A percentile compares a stretch with the other conserved stretches of the same genome.
phyloP scores from a whole-genome alignment of 192 early-diverging fungal species.

The Allomyces javanicus region DNA sequence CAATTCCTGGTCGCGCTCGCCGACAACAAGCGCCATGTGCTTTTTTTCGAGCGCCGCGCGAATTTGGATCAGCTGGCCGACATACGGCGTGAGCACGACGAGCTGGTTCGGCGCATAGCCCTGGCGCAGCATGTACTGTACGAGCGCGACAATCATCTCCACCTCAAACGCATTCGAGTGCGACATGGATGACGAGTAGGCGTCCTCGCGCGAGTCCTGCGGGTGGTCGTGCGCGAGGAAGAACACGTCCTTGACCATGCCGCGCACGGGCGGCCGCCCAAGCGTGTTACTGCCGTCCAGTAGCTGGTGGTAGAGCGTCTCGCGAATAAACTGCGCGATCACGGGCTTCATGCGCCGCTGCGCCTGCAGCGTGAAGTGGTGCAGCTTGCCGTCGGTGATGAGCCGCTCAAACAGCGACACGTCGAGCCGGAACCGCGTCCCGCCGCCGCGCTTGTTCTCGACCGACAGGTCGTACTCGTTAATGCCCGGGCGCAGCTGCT shows the following conservation, averaged over 20 bases:
- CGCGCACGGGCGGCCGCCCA: constrained; percentile 7
- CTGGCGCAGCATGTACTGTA: constrained; percentile 12
- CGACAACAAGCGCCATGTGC: constrained; percentile 7
- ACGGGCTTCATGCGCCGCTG: constrained; percentile 19
- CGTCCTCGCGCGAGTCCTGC: constrained; percentile 6
- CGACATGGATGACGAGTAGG: background rate
- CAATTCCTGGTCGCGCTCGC: constrained; percentile 7
- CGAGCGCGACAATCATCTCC: constrained; percentile 12
- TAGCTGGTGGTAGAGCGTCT: constrained; percentile 12
- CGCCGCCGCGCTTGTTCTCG: constrained; percentile 1
- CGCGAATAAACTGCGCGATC: constrained; percentile 10
- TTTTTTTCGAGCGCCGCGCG: constrained; percentile 2
- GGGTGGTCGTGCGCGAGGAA: constrained; percentile 12
- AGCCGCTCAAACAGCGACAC: constrained; percentile 14
- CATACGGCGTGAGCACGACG: constrained; percentile 18
- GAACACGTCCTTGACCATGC: constrained; percentile 12
- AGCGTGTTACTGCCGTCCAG: constrained; percentile 5
- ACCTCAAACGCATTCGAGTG: constrained; percentile 13
- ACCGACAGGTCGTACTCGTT: constrained; percentile 5
- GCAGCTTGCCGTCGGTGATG: constrained; percentile 2
- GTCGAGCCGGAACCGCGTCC: constrained; percentile 12
- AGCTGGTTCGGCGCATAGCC: constrained; percentile 12
- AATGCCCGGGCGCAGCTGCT: constrained; percentile 11
- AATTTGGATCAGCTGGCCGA: constrained; percentile 14
- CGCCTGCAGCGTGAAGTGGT: constrained; percentile 5